Base-by-base conservation (phyloP, 805 yeast species). In the Candida insectorum region DNA sequence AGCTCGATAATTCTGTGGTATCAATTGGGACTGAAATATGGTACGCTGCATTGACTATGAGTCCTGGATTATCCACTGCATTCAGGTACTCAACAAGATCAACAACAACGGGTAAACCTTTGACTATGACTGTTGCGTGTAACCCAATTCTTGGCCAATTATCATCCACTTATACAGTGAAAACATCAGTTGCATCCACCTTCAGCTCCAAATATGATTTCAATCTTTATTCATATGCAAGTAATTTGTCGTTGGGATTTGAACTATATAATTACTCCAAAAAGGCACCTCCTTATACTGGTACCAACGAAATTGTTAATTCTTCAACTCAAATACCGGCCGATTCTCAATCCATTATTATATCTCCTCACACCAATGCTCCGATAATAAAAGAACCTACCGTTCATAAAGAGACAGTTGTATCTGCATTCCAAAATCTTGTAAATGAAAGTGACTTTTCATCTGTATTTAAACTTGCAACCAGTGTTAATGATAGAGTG, bases 101-200 rank as follows among this genome's bases (percentile, higher is more conserved):
- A 0, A 79, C 93, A 0, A 77, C 85, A 26, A 84, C 95, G 0
- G 95, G 94, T 3, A 83, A 86, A 42, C 98, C 98, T 0, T 60
- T 89, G 42, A 85, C 96, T 0, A 74, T 93, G 71, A 84, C 97
- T 0, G 51, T 91, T 24, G 81, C 95, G 0, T 71, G 82, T 37
- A 93, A 93, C 54, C 98, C 98, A 1, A 65, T 93, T 11, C 65
- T 91, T 52, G 98, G 98, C 2, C 89, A 88, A 44, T 60, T 93
- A 2, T 81, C 95, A 3, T 81, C 95, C 2, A 82, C 95, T 0
- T 93, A 89, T 53, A 77, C 96, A 1, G 86, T 88, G 21, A 80
- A 81, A 49, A 85, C 96, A 0, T 77, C 85, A 4, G 70, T 78
- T 2, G 72, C 75, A 19, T 77, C 91, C 1, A 81, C 95, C 0